phyloP scores from a whole-genome alignment of 345 rosid genomes.

The Ceriops decandra region DNA sequence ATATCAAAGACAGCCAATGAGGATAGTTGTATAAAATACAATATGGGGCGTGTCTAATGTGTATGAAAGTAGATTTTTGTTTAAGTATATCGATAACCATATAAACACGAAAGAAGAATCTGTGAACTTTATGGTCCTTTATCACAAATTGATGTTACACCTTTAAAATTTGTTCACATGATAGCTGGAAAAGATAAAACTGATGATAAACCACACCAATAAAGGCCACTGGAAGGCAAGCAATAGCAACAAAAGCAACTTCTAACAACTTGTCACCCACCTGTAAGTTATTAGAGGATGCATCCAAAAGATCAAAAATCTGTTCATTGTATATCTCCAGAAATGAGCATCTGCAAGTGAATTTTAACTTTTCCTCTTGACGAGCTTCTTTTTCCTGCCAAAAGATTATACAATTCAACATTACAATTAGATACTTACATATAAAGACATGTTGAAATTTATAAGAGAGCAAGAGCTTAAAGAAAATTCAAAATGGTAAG shows the following conservation, averaged over 20 bases:
- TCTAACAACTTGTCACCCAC: conserved; percentile 30
- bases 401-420: conserved; percentile 5
- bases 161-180: too few species aligned
- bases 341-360: conserved; percentile 89
- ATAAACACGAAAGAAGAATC: too few species aligned
- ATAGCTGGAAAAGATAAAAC: not conserved
- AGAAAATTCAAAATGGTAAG: conserved; percentile 5
- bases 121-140: too few species aligned
- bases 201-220: not conserved
- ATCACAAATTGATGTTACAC: too few species aligned
- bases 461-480: conserved; percentile 2
- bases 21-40: not conserved
- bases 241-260: not conserved
- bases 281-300: conserved; percentile 82
- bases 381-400: conserved; percentile 84
- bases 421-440: conserved; percentile 3
- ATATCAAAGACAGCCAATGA: not conserved
- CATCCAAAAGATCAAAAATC: conserved; percentile 92
- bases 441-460: not conserved
- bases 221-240: not conserved
- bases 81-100: too few species aligned
- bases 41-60: too few species aligned
- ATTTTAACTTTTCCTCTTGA: conserved; percentile 73
- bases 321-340: conserved; percentile 97
- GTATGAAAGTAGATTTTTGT: too few species aligned